phyloP scores from a whole-genome alignment of 2,329 filamentous ascomycete species.

The Cladosporium sphaerospermum region DNA sequence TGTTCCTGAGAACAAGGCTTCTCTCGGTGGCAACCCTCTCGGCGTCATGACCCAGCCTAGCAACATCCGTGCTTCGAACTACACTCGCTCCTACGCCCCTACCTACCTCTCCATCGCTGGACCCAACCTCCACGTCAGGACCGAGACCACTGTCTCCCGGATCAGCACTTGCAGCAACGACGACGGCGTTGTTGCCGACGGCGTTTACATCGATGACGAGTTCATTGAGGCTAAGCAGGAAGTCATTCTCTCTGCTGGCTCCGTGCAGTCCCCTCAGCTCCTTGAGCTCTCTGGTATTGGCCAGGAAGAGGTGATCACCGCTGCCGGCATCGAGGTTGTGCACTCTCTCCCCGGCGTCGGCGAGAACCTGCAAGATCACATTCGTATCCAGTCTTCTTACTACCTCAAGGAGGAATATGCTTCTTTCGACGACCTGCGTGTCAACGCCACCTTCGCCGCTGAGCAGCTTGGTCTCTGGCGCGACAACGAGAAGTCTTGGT shows the following conservation, averaged over 20 bases:
- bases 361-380: slow-evolving; percentile 24
- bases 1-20: slow-evolving; percentile 36
- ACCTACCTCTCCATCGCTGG: slow-evolving; percentile 39
- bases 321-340: slow-evolving; percentile 16
- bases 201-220: slow-evolving; percentile 6
- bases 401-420: slow-evolving; percentile 27
- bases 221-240: slow-evolving; percentile 24
- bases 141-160: slow-evolving; percentile 34
- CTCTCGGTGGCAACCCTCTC: slow-evolving; percentile 45
- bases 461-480: slow-evolving; percentile 35
- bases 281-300: slow-evolving; percentile 24
- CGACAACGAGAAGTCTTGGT: slow-evolving; percentile 29
- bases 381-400: slow-evolving; percentile 23
- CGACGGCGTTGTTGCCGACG: not conserved
- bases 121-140: slow-evolving; percentile 37
- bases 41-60: slow-evolving; percentile 48
- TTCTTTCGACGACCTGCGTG: slow-evolving; percentile 30
- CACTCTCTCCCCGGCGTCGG: slow-evolving; percentile 18
- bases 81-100: slow-evolving; percentile 44
- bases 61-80: slow-evolving; percentile 43
- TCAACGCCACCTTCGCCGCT: slow-evolving; percentile 31
- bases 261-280: slow-evolving; percentile 25
- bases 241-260: slow-evolving; percentile 24
- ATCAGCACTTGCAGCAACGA: slow-evolving; percentile 23
- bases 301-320: slow-evolving; percentile 10